phyloP scores from a whole-genome alignment of 116 monocot genomes.

The Dioscorea cayenensis region DNA sequence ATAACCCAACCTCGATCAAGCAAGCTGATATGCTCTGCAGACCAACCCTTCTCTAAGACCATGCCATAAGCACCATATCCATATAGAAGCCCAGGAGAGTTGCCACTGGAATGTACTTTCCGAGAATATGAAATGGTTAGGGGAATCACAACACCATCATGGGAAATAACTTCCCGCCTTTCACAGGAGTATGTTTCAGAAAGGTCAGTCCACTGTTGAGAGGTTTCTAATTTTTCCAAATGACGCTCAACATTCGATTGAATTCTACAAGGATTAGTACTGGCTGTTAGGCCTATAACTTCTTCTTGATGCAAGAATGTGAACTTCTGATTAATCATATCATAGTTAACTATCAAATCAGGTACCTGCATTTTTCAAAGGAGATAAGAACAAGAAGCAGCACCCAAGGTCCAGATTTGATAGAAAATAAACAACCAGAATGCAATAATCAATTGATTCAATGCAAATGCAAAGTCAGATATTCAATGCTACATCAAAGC shows the following conservation, averaged over 20 bases:
- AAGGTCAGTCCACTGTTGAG: conserved; percentile 43
- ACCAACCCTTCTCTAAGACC: conserved; percentile 89
- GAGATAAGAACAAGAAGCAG: background rate
- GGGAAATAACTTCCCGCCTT: conserved; percentile 67
- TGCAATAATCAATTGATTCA: background rate
- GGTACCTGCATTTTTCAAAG: conserved; percentile 60
- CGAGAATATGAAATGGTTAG: conserved; percentile 66
- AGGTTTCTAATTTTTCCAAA: conserved; percentile 14
- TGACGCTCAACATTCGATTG: conserved; percentile 10
- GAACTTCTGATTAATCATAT: conserved; percentile 51
- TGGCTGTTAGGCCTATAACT: conserved; percentile 27
- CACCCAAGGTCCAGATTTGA: background rate
- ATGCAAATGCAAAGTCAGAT: background rate
- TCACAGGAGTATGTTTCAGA: conserved; percentile 54
- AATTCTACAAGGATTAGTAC: conserved; percentile 10
- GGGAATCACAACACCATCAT: conserved; percentile 72
- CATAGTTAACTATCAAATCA: conserved; percentile 85
- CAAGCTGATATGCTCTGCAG: conserved; percentile 62
- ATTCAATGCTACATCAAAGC: background rate
- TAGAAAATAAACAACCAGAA: background rate
- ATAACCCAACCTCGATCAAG: conserved; percentile 86
- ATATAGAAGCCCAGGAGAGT: conserved; percentile 73
- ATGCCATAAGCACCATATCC: conserved; percentile 99
- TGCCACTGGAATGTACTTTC: conserved; percentile 26
- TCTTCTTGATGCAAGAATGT: conserved; percentile 74